These are phyloP conservation scores for Thecaphora frezii DNA, from an alignment of 1,284 basidiomycete genomes.

Conservation along the genomic window DNA sequence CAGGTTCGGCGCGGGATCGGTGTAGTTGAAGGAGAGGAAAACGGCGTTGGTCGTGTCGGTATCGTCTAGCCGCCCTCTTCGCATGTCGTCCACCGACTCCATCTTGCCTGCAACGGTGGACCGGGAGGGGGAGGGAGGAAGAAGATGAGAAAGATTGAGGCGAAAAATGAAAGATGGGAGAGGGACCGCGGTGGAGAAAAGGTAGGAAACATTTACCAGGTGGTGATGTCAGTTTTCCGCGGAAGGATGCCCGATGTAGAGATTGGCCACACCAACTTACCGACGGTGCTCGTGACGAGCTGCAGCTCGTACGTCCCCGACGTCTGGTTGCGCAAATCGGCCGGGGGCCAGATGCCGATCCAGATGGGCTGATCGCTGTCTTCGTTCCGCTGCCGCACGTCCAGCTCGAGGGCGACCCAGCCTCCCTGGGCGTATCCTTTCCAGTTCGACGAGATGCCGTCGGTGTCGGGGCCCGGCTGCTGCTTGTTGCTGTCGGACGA, in stretches of 20 bases:
- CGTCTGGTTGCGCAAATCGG: slow-evolving; percentile 25
- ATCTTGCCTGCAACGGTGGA: slow-evolving; percentile 18
- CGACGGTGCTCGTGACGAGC: slow-evolving; percentile 22
- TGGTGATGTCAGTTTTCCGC: too few relatives aligned
- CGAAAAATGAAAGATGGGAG: too few relatives aligned
- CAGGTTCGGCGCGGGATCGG: slow-evolving; percentile 38
- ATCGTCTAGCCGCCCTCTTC: slow-evolving; percentile 50
- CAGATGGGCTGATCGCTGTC: slow-evolving; percentile 41
- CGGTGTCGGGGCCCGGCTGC: slow-evolving; percentile 33
- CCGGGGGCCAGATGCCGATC: slow-evolving; percentile 51
- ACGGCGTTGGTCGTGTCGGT: slow-evolving; percentile 54
- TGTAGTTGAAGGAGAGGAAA: slow-evolving; percentile 54
- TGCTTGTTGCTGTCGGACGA: slow-evolving; percentile 23
- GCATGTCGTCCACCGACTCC: slow-evolving; percentile 30
- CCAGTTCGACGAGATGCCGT: slow-evolving; percentile 2
- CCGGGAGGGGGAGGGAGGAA: not conserved
- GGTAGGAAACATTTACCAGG: too few relatives aligned
- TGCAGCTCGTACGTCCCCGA: slow-evolving; percentile 36
- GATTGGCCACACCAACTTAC: not conserved
- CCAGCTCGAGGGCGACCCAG: slow-evolving; percentile 28
- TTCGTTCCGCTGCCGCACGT: slow-evolving; percentile 12
- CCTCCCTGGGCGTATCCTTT: slow-evolving; percentile 44
- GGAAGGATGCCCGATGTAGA: too few relatives aligned
- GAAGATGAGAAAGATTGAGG: not conserved
- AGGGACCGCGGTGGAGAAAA: too few relatives aligned